Evolutionary conservation across 805 yeast genomes (phyloP).

Genomic region (Candida vaughaniae): DNA sequence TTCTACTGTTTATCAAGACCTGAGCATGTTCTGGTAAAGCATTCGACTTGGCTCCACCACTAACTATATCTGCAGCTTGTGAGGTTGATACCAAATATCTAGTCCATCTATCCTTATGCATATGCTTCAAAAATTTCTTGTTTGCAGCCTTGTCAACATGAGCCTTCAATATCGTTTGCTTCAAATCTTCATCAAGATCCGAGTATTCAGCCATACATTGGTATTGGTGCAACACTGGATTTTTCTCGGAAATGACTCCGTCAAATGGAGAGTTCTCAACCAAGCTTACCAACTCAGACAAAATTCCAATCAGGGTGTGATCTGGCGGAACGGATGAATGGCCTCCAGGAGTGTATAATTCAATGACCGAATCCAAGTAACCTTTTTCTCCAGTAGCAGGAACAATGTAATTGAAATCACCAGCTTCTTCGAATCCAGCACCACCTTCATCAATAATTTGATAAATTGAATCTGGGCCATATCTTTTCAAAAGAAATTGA

Average conservation of each 20-base stretch:
- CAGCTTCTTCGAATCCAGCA: slow-evolving; percentile 17
- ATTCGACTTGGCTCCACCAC: slow-evolving; percentile 49
- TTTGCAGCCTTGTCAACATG: slow-evolving; percentile 36
- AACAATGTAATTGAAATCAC: slow-evolving; percentile 38
- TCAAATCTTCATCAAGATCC: slow-evolving; percentile 28
- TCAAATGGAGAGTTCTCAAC: slow-evolving; percentile 38
- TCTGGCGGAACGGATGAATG: slow-evolving; percentile 52
- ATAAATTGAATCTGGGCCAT: slow-evolving; percentile 42
- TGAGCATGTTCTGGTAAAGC: slow-evolving; percentile 50
- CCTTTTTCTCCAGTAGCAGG: slow-evolving; percentile 54
- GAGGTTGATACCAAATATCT: slow-evolving; percentile 45
- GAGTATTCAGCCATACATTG: slow-evolving; percentile 47
- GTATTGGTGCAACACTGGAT: slow-evolving; percentile 44
- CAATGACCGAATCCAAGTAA: slow-evolving; percentile 36
- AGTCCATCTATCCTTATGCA: slow-evolving; percentile 20
- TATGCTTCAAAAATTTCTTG: slow-evolving; percentile 29
- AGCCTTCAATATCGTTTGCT: slow-evolving; percentile 34
- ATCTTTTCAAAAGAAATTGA: slow-evolving; percentile 27
- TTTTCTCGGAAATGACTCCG: slow-evolving; percentile 36
- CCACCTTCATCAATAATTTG: slow-evolving; percentile 45
- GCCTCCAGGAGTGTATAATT: slow-evolving; percentile 47
- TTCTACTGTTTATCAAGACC: slow-evolving; percentile 42
- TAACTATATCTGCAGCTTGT: slow-evolving; percentile 46
- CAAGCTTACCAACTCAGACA: slow-evolving; percentile 37
- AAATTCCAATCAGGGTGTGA: slow-evolving; percentile 48